A percentile compares a stretch with the other conserved stretches of the same genome.
These are phyloP conservation scores for Dictyostelium capitatum DNA, from an alignment of 78 protist genomes.

Conservation along the genomic window DNA sequence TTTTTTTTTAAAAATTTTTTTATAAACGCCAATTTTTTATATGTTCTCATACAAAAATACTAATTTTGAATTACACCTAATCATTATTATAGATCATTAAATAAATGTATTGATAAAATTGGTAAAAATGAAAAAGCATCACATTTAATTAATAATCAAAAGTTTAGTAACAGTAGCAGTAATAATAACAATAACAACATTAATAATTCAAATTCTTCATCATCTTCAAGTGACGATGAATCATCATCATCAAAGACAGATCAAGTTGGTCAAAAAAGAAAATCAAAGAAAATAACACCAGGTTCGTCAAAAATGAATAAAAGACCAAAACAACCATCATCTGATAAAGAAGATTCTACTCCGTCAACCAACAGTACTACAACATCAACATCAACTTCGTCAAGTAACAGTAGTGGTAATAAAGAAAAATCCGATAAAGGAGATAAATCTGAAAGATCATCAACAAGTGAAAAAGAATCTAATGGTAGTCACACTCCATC, in stretches of 20 bases:
- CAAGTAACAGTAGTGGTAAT: background rate
- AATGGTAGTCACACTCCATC: constrained; percentile 4
- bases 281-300: background rate
- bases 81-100: constrained; percentile 23
- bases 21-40: no score
- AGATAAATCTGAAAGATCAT: background rate
- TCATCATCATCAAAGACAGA: background rate
- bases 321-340: constrained; percentile 53
- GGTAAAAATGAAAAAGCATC: constrained; percentile 51
- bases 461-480: background rate
- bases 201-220: constrained; percentile 6
- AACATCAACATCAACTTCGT: background rate
- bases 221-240: constrained; percentile 59
- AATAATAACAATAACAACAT: background rate
- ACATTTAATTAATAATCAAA: background rate
- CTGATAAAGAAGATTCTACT: background rate
- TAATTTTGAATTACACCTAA: no score
- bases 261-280: constrained; percentile 35
- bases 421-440: background rate
- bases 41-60: no score
- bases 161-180: background rate
- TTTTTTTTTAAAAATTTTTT: background rate
- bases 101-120: constrained; percentile 73
- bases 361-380: background rate
- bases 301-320: constrained; percentile 17